Evolutionary conservation across 2,329 filamentous ascomycete genomes (phyloP).

Genomic region (Hymenoscyphus fraxineus): DNA sequence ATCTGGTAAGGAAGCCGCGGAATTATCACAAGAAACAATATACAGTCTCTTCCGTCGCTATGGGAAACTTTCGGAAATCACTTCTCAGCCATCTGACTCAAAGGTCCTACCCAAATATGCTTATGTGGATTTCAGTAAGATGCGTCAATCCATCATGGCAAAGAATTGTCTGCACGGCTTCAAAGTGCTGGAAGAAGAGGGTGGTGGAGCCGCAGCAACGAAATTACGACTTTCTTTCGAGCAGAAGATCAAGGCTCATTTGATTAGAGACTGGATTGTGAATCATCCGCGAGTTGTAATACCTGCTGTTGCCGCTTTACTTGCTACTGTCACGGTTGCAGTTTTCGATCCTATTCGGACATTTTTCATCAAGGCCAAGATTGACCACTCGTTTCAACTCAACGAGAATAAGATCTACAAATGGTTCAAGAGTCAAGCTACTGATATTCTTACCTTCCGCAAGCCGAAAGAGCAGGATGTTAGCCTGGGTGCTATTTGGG

Average conservation of each 20-base stretch:
- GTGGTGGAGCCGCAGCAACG: conserved; percentile 73
- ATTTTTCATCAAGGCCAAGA: conserved; percentile 85
- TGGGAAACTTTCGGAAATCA: conserved; percentile 85
- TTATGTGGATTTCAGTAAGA: conserved; percentile 68
- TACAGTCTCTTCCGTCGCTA: conserved; percentile 87
- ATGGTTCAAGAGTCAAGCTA: conserved; percentile 75
- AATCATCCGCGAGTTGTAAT: conserved; percentile 86
- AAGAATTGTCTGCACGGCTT: conserved; percentile 76
- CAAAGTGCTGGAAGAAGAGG: conserved; percentile 61
- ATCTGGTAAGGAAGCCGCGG: conserved; percentile 67
- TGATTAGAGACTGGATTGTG: conserved; percentile 82
- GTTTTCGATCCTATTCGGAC: conserved; percentile 93
- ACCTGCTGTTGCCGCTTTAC: conserved; percentile 72
- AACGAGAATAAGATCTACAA: conserved; percentile 70
- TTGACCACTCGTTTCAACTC: conserved; percentile 72
- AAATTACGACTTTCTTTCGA: conserved; percentile 80
- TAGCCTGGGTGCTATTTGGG: conserved; percentile 75
- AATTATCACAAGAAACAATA: conserved; percentile 80
- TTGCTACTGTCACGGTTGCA: conserved; percentile 79
- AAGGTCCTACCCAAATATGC: conserved; percentile 81
- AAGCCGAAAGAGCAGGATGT: conserved; percentile 58
- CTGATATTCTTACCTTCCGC: conserved; percentile 60
- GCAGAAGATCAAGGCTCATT: conserved; percentile 69
- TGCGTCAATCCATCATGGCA: conserved; percentile 38
- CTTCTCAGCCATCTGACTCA: conserved; percentile 79